Base-by-base conservation (phyloP, 164 flowering plant genomes). In the Taxillus chinensis region DNA sequence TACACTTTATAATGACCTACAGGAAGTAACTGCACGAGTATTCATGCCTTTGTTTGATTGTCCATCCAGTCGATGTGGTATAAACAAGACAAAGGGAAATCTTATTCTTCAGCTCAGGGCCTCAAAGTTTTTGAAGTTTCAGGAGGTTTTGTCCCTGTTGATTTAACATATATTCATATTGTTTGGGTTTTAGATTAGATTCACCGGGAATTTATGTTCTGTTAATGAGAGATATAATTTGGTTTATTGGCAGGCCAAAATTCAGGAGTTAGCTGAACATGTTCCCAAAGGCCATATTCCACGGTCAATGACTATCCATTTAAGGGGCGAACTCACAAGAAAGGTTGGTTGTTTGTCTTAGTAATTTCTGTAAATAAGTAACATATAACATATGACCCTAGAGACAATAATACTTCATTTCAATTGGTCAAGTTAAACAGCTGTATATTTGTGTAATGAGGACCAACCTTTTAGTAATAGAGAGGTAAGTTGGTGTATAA, bases 281-380 rank as follows among this genome's bases (percentile, higher is more conserved):
- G 99, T 95, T 60, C 99, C 99, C 45, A 95, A 95, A 75, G 98
- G 99, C 46, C 97, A 91, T 70, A 91, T 95, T 57, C 99, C 99
- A 37, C 77, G 98, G 61, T 68, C 90, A 55, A 89, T 95, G 99
- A 87, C 95, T 14, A 64, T 95, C 68, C 99, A 95, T 80, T 69
- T 91, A 5, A 82, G 98, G 71, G 99, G 99, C 62, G 99, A 95
- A 70, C 88, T 95, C 58, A 95, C 98, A 39, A 85, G 99, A 70
- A 91, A 83, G 96, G 98, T 89, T 57, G 46, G 80, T 61, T 27
- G 60, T 10, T 53, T 53, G 7, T 43, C 3, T 2, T 48, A 7
- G 13, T 48, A 27, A 27, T 27, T 27, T 27, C 27, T 27, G 27
- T 27, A 27, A 27, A 27, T 27, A 27, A 27, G 27, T 27, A 27